Evolutionary conservation across 1,284 basidiomycete genomes (phyloP).

Genomic region (Malassezia cuniculi): DNA sequence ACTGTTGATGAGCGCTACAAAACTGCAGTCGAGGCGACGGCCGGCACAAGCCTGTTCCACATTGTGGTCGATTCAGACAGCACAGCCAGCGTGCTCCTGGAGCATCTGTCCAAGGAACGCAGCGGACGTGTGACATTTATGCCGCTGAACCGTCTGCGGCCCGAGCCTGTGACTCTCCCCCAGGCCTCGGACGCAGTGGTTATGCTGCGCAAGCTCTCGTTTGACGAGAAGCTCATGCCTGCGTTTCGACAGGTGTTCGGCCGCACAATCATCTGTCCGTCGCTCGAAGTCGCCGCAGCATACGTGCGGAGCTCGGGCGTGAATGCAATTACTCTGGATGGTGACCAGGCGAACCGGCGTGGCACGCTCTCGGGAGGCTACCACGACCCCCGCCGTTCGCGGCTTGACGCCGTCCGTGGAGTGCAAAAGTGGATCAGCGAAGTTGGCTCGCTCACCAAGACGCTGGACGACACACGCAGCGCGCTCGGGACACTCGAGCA

Average conservation of each 20-base stretch:
- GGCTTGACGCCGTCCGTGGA: slow-evolving; percentile 71
- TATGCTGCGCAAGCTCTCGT: slow-evolving; percentile 61
- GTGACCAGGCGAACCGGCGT: slow-evolving; percentile 93
- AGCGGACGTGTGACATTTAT: slow-evolving; percentile 93
- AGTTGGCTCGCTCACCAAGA: slow-evolving; percentile 56
- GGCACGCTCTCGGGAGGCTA: slow-evolving; percentile 91
- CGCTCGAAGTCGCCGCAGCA: slow-evolving; percentile 78
- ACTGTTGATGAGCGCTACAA: slow-evolving; percentile 86
- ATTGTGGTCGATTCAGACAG: slow-evolving; percentile 92
- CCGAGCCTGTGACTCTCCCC: slow-evolving; percentile 56
- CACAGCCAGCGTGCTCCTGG: slow-evolving; percentile 73
- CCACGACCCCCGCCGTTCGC: slow-evolving; percentile 76
- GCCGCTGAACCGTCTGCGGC: slow-evolving; percentile 89
- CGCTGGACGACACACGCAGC: slow-evolving; percentile 61
- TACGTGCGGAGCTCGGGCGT: slow-evolving; percentile 77
- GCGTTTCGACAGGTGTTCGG: slow-evolving; percentile 98
- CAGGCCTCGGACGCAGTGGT: slow-evolving; percentile 71
- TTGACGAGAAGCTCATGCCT: slow-evolving; percentile 58
- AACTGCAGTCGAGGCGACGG: slow-evolving; percentile 82
- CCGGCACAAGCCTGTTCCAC: slow-evolving; percentile 89
- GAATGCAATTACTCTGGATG: slow-evolving; percentile 92
- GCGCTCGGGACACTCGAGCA: slow-evolving; percentile 66
- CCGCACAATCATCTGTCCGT: slow-evolving; percentile 85
- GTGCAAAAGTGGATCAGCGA: slow-evolving; percentile 66
- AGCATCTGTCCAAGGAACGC: slow-evolving; percentile 81